Base-by-base conservation (phyloP, 2,329 filamentous ascomycete species). In the Eurotiales sp. region DNA sequence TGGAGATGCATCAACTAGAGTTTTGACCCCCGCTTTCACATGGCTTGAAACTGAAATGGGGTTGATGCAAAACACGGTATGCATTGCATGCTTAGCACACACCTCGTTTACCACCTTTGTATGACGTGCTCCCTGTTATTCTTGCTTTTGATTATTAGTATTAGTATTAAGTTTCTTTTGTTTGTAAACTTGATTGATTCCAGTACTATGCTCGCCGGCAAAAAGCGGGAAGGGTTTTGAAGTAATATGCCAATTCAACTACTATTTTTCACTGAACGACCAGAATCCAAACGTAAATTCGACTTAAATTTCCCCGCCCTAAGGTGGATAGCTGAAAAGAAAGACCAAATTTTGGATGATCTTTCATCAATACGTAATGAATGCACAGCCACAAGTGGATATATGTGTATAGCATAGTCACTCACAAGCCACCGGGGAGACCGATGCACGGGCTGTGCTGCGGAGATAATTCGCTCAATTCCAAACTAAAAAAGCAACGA, bases 381-480 rank as follows among this genome's bases (percentile, higher is more conserved):
- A n/a, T 27, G 8, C 46, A 48, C 46, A 48, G 46, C 46, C 46
- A n/a, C n/a, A n/a, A n/a, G n/a, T n/a, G n/a, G n/a, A n/a, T n/a
- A n/a, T n/a, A n/a, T n/a, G n/a, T n/a, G n/a, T n/a, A n/a, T n/a
- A n/a, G n/a, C n/a, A n/a, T n/a, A n/a, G n/a, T 32, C 46, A 48
- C 34, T 48, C 36, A 48, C 36, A 48, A 47, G 36, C 46, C 46
- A 30, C 25, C 46, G 46, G 36, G 25, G 46, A 23, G 2, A 3
- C 46, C 36, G 46, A 41, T 41, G 36, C 36, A 48, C 36, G 46
- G 46, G 46, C 25, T 40, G 15, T 15, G 17, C 10, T 27, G 46
- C 36, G 46, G 46, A 41, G 25, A 48, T 47, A 49, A 42, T 49
- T 49, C 27, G 25, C 46, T 49, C 27, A 49, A 49, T 30, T 21